Base-by-base conservation (phyloP, 371 early-diverging fungal genomes). In the Zopfochytrium polystomum region DNA sequence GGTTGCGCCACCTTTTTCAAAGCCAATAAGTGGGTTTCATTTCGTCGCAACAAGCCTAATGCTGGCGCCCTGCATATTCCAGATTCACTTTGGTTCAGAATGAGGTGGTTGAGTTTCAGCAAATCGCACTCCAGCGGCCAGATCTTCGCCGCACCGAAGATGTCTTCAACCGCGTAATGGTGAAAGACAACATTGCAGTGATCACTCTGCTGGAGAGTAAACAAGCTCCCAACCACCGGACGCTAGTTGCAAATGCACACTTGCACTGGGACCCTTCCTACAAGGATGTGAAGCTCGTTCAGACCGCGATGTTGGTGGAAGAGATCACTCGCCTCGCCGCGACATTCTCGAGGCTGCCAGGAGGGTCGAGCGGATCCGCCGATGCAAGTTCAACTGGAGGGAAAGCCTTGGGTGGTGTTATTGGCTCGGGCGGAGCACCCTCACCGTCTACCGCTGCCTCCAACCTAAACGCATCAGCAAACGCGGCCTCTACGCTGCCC, bases 1-100 rank as follows among this genome's bases (percentile, higher is more conserved):
- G 99, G 99, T 4, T 98, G 98, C 75, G 99, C 98, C 7, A 98
- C 88, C 0, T 98, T 99, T 71, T 99, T 84, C 83, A 93, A 91
- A 67, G 65, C 85, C 38, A 77, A 82, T 48, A 90, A 86, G 91
- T 90, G 82, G 60, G 75, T 58, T 32, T 20, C 30, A 4, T 30
- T n/a, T 7, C 42, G 23, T 55, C 20, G 6, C 56, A 46, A 25
- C 56, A 13, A 31, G 11, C 42, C 4, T 27, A 27, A 25, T 20
- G 22, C 27, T 33, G 43, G 20, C 30, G 48, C 31, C 30, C 34
- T 34, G 32, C 23, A 4, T n/a, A 23, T 23, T 18, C 5, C 59
- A 90, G 89, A 65, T 93, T 91, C 72, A 72, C 71, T 25, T 60
- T 93, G 45, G 62, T 94, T 29, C 91, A 93, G 35, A 83, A 90